These are phyloP conservation scores for Phytophthora hibernalis DNA, from an alignment of 352 stramenopile species.

Conservation along the genomic window DNA sequence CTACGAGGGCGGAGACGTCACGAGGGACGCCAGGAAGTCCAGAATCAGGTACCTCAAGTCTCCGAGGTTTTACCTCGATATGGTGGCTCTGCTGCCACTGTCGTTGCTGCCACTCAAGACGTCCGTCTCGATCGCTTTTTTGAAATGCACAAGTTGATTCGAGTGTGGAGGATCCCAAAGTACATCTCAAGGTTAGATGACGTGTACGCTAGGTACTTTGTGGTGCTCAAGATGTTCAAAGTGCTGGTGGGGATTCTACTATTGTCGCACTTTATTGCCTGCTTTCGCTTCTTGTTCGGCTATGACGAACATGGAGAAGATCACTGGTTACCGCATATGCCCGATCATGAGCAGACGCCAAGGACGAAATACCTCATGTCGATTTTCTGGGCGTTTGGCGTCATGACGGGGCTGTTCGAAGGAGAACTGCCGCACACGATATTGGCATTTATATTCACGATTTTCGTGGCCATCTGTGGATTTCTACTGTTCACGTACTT, in stretches of 20 bases:
- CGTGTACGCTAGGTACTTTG: constrained; percentile 64
- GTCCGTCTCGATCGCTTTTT: constrained; percentile 39
- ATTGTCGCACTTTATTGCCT: constrained; percentile 67
- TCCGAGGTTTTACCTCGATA: constrained; percentile 54
- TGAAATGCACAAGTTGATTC: constrained; percentile 74
- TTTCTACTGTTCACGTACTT: constrained; percentile 78
- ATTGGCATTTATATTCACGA: constrained; percentile 65
- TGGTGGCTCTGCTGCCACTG: constrained; percentile 52
- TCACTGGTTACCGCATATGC: constrained; percentile 55
- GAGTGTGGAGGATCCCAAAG: constrained; percentile 56
- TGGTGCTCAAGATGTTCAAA: constrained; percentile 75
- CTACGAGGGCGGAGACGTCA: constrained; percentile 74
- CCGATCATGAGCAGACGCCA: constrained; percentile 17
- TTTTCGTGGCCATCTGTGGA: constrained; percentile 67
- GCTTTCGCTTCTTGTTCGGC: constrained; percentile 62
- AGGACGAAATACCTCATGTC: constrained; percentile 63
- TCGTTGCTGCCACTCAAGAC: constrained; percentile 40
- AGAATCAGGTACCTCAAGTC: constrained; percentile 62
- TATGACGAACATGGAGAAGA: constrained; percentile 54
- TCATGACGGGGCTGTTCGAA: constrained; percentile 73
- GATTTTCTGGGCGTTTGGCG: constrained; percentile 67
- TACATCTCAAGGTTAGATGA: constrained; percentile 65
- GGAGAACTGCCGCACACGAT: constrained; percentile 60
- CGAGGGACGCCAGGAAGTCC: constrained; percentile 54
- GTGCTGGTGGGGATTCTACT: constrained; percentile 56